Conservation (phyloP, 495 filamentous ascomycete species). For the Glutinoglossum americanum region DNA sequence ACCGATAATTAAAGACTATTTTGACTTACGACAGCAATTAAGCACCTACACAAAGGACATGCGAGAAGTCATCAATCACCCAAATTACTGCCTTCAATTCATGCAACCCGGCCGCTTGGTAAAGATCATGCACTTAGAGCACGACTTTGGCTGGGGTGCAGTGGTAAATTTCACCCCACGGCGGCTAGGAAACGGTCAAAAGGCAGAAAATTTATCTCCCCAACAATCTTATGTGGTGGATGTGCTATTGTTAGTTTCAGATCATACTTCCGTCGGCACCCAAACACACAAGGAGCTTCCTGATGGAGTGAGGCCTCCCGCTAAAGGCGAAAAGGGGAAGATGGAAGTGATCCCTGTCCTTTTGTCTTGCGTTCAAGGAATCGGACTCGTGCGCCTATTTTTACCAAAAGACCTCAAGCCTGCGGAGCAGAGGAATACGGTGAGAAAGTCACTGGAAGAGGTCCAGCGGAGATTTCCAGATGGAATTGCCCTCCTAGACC, state of each 20-base stretch:
- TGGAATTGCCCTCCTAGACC: slow-evolving; percentile 70
- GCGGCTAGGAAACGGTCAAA: slow-evolving; percentile 33
- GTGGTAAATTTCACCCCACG: slow-evolving; percentile 50
- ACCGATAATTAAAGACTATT: slow-evolving; percentile 74
- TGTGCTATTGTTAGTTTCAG: slow-evolving; percentile 52
- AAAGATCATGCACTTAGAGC: slow-evolving; percentile 52
- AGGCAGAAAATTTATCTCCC: slow-evolving; percentile 36
- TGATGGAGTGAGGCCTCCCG: slow-evolving; percentile 36
- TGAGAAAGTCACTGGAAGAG: slow-evolving; percentile 50
- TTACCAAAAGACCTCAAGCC: slow-evolving; percentile 50
- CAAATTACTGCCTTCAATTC: slow-evolving; percentile 59
- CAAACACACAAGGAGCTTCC: slow-evolving; percentile 39
- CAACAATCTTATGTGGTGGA: slow-evolving; percentile 66
- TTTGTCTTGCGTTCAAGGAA: slow-evolving; percentile 57
- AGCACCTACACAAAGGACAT: slow-evolving; percentile 67
- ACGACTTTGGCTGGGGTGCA: slow-evolving; percentile 86
- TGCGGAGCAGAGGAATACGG: slow-evolving; percentile 35
- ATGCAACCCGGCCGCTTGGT: slow-evolving; percentile 66
- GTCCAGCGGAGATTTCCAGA: slow-evolving; percentile 76
- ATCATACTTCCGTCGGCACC: slow-evolving; percentile 32
- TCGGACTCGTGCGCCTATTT: slow-evolving; percentile 59
- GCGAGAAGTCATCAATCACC: slow-evolving; percentile 71
- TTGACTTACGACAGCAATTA: slow-evolving; percentile 62
- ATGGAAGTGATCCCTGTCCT: slow-evolving; percentile 76
- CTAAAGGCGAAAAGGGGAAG: slow-evolving; percentile 40